A percentile compares a stretch with the other conserved stretches of the same genome.
Evolutionary conservation across 495 filamentous ascomycete species (phyloP).

Genomic region (Penicillium soppii): DNA sequence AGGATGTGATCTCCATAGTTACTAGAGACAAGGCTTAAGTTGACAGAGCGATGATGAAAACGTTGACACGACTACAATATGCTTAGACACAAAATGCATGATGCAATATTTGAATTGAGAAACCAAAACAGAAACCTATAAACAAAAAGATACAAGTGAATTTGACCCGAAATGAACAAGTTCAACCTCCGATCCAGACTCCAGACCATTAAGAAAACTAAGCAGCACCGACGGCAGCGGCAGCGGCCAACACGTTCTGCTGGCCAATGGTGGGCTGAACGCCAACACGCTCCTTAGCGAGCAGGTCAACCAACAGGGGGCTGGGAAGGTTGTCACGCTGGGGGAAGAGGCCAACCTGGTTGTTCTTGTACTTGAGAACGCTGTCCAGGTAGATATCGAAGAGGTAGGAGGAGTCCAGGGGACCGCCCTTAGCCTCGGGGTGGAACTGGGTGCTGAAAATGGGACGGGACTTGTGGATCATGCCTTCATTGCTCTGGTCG

Average conservation of each 20-base stretch:
- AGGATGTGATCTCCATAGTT: slow-evolving; percentile 97
- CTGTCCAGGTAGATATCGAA: slow-evolving; percentile 95
- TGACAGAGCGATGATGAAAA: slow-evolving; percentile 10
- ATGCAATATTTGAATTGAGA: slow-evolving; percentile 10
- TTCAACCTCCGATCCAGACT: too few relatives aligned
- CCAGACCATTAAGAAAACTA: slow-evolving; percentile 18
- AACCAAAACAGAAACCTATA: slow-evolving; percentile 13
- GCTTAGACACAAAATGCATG: slow-evolving; percentile 1
- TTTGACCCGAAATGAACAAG: slow-evolving; percentile 6
- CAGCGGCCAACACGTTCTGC: slow-evolving; percentile 49
- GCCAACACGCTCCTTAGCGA: slow-evolving; percentile 91
- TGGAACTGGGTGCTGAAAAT: slow-evolving; percentile 99
- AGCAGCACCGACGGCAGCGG: slow-evolving; percentile 36
- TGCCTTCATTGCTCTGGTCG: slow-evolving; percentile 90
- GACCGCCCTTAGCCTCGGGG: slow-evolving; percentile 94
- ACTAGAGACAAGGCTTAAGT: slow-evolving; percentile 31
- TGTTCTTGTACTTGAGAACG: slow-evolving; percentile 83
- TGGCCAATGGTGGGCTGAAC: slow-evolving; percentile 67
- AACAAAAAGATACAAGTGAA: slow-evolving; percentile 14
- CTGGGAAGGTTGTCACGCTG: slow-evolving; percentile 76
- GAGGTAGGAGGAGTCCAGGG: slow-evolving; percentile 87
- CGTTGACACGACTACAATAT: slow-evolving; percentile 9
- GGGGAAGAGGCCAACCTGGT: slow-evolving; percentile 62
- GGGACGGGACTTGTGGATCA: slow-evolving; percentile 92
- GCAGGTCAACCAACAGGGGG: slow-evolving; percentile 82